Conservation (phyloP, 164 flowering plant genomes). For the Chimonanthus praecox region DNA sequence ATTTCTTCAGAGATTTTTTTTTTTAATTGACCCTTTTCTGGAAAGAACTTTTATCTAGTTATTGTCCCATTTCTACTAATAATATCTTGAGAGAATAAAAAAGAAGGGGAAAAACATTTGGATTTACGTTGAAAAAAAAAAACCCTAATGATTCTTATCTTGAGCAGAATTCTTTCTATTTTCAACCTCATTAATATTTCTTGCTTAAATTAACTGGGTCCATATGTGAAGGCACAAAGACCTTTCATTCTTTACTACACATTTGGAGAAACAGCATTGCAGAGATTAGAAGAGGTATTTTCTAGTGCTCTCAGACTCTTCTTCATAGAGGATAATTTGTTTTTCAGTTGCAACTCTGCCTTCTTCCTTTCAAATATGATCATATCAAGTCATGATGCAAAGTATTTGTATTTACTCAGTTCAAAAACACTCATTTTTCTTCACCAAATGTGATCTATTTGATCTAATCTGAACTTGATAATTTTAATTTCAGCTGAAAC, state of each 20-base stretch:
- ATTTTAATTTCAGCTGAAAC: neutral
- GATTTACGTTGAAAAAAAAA: no score
- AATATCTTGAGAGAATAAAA: neutral
- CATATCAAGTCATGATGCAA: neutral
- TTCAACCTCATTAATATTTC: neutral
- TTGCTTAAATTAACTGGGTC: neutral
- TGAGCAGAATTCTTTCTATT: neutral
- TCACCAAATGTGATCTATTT: neutral
- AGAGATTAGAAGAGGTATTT: constrained; percentile 53
- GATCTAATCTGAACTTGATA: neutral
- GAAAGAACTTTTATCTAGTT: neutral
- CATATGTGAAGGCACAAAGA: constrained; percentile 52
- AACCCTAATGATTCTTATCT: neutral
- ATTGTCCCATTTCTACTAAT: neutral
- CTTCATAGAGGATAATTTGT: neutral
- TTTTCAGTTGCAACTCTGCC: neutral
- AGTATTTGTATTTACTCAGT: neutral
- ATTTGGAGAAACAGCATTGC: constrained; percentile 42
- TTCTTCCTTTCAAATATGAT: neutral
- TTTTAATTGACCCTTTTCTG: neutral
- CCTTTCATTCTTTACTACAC: constrained; percentile 74
- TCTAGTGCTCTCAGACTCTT: neutral
- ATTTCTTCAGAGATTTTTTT: neutral
- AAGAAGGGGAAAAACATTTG: neutral
- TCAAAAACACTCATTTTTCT: neutral